These are phyloP conservation scores for Dryas alaskensis DNA, from an alignment of 306 rosid genomes.

Conservation along the genomic window DNA sequence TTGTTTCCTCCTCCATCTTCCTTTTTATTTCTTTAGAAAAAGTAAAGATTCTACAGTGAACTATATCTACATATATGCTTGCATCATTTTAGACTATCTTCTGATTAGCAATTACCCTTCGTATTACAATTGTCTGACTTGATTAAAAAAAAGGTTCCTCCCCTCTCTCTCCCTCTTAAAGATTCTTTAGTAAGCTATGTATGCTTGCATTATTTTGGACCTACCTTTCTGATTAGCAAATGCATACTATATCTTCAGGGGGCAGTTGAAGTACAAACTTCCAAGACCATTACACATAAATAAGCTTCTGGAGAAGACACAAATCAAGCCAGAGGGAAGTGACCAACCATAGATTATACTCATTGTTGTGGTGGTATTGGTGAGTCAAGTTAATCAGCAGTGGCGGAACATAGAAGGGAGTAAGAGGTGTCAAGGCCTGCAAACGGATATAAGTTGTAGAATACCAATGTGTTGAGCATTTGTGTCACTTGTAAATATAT, in stretches of 20 bases:
- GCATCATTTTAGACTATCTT: background rate
- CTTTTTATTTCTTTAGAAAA: too few species aligned
- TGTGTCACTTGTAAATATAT: too few species aligned
- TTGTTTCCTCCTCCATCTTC: too few species aligned
- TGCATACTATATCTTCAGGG: constrained; percentile 53
- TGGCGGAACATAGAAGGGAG: too few species aligned
- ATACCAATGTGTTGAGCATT: too few species aligned
- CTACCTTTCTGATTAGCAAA: background rate
- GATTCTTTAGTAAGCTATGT: background rate
- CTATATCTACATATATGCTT: background rate
- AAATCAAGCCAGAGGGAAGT: constrained; percentile 37
- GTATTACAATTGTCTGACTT: background rate
- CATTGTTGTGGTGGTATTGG: constrained; percentile 13
- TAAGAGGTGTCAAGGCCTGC: too few species aligned
- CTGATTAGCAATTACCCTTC: too few species aligned
- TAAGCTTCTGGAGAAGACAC: constrained; percentile 48
- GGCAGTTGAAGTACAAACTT: constrained; percentile 43
- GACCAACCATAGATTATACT: constrained; percentile 27
- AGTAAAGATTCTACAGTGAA: too few species aligned
- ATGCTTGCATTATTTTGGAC: background rate
- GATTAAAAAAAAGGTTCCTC: background rate
- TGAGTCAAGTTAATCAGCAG: background rate
- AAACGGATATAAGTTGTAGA: too few species aligned
- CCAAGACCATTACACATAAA: constrained; percentile 36
- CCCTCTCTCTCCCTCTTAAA: too few species aligned